Conservation (phyloP, 2,329 filamentous ascomycete genomes). For the Colletotrichum truncatum region DNA sequence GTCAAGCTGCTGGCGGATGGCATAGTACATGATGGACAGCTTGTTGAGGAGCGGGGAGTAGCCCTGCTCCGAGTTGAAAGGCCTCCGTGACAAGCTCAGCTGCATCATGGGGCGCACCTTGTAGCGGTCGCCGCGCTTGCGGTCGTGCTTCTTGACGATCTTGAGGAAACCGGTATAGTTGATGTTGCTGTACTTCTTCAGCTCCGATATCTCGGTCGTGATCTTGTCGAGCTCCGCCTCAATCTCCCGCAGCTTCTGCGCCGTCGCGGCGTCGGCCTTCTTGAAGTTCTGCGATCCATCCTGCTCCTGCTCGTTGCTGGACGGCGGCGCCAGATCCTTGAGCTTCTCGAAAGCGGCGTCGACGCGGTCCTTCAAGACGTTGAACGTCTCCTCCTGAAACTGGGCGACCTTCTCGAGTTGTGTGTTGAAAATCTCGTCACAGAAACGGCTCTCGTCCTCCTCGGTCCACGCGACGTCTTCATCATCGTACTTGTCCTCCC, state of each 20-base stretch:
- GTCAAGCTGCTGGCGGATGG: conserved; percentile 85
- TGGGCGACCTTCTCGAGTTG: conserved; percentile 94
- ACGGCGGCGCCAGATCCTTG: conserved; percentile 75
- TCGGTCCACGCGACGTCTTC: conserved; percentile 84
- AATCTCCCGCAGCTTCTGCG: conserved; percentile 71
- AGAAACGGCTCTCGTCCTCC: conserved; percentile 91
- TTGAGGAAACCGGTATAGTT: conserved; percentile 99
- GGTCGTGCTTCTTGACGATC: conserved; percentile 98
- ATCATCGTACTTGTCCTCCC: conserved; percentile 73
- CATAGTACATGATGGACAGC: conserved; percentile 95
- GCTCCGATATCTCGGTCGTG: conserved; percentile 88
- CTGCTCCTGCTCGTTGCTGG: conserved; percentile 15
- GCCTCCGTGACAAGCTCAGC: conserved; percentile 84
- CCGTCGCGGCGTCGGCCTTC: conserved; percentile 57
- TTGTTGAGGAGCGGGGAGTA: conserved; percentile 91
- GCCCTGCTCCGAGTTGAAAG: conserved; percentile 91
- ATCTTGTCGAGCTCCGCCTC: conserved; percentile 85
- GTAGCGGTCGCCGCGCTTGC: conserved; percentile 87
- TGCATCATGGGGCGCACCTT: conserved; percentile 92
- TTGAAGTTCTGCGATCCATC: conserved; percentile 58
- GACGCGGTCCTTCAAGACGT: conserved; percentile 60
- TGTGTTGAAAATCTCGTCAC: conserved; percentile 92
- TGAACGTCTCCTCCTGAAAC: conserved; percentile 86
- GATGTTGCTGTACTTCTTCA: conserved; percentile 94
- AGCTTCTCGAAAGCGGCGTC: conserved; percentile 74